Evolutionary conservation across 306 rosid genomes (phyloP).

Genomic region (Purshia tridentata): DNA sequence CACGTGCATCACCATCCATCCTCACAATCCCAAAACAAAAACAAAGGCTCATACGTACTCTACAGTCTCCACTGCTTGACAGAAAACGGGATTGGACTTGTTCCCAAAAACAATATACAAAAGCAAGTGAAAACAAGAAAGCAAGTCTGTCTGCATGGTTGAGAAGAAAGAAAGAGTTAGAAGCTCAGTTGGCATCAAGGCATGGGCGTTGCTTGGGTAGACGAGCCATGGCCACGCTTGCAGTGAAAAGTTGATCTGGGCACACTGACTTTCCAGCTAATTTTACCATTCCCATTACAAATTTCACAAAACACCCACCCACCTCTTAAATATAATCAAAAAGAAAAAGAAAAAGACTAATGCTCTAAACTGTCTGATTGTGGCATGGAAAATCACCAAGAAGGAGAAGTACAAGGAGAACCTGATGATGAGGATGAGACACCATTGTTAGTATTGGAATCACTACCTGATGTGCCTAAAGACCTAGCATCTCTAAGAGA

Average conservation of each 20-base stretch:
- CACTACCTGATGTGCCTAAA: constrained; percentile 62
- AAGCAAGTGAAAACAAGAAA: constrained; percentile 27
- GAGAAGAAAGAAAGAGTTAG: constrained; percentile 13
- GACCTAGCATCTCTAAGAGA: constrained; percentile 68
- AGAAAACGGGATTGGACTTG: constrained; percentile 7
- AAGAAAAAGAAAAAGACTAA: neutral
- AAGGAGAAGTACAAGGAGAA: constrained; percentile 82
- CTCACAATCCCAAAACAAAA: constrained; percentile 34
- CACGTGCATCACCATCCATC: constrained; percentile 41
- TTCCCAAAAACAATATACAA: constrained; percentile 27
- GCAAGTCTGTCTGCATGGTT: constrained; percentile 22
- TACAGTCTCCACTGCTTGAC: constrained; percentile 4
- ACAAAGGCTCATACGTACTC: constrained; percentile 13
- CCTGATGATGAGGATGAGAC: constrained; percentile 70
- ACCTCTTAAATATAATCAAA: constrained; percentile 5
- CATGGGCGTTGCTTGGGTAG: constrained; percentile 43
- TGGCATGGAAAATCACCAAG: constrained; percentile 56
- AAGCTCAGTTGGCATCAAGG: constrained; percentile 16
- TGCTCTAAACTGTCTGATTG: constrained; percentile 2
- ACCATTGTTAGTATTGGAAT: constrained; percentile 57
- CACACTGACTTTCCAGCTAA: constrained; percentile 15
- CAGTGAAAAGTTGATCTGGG: constrained; percentile 32
- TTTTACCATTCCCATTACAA: constrained; percentile 14
- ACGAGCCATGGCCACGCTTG: constrained; percentile 50
- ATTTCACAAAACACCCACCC: constrained; percentile 30